Evolutionary conservation across 257 asterid genomes (phyloP).

Genomic region (Petunia secreta): DNA sequence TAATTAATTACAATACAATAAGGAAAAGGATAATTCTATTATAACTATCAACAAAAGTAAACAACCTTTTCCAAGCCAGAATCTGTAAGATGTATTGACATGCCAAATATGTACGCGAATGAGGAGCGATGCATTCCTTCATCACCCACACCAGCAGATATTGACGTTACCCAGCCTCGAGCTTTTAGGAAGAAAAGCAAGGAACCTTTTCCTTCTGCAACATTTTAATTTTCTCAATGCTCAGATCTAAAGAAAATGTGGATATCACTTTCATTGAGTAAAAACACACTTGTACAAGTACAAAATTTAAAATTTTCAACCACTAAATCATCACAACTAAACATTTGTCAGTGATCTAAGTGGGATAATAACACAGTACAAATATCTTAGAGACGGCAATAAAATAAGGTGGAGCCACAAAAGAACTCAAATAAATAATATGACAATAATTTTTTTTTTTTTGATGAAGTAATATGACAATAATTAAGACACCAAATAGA

Average conservation of each 20-base stretch:
- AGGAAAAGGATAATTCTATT: too few relatives aligned
- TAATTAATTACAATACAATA: too few relatives aligned
- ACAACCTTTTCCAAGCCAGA: slow-evolving; percentile 85
- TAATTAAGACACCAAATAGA: slow-evolving; percentile 18
- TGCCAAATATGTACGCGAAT: slow-evolving; percentile 81
- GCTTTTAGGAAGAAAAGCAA: slow-evolving; percentile 81
- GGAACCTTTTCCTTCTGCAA: slow-evolving; percentile 98
- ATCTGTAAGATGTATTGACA: slow-evolving; percentile 93
- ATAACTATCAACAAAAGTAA: background rate
- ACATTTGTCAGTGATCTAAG: background rate
- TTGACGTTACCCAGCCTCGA: slow-evolving; percentile 82
- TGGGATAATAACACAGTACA: background rate
- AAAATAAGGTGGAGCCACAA: slow-evolving; percentile 17
- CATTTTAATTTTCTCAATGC: background rate
- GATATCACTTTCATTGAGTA: background rate
- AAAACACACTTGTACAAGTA: slow-evolving; percentile 14
- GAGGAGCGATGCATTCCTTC: slow-evolving; percentile 89
- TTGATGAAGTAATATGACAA: background rate
- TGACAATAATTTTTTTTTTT: background rate
- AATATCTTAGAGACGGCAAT: background rate
- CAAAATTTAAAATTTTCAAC: background rate
- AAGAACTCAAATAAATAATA: background rate
- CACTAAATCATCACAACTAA: slow-evolving; percentile 1
- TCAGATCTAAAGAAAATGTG: background rate
- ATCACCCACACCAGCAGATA: slow-evolving; percentile 96